phyloP scores from a whole-genome alignment of 495 filamentous ascomycete genomes.

The Darksidea phi region DNA sequence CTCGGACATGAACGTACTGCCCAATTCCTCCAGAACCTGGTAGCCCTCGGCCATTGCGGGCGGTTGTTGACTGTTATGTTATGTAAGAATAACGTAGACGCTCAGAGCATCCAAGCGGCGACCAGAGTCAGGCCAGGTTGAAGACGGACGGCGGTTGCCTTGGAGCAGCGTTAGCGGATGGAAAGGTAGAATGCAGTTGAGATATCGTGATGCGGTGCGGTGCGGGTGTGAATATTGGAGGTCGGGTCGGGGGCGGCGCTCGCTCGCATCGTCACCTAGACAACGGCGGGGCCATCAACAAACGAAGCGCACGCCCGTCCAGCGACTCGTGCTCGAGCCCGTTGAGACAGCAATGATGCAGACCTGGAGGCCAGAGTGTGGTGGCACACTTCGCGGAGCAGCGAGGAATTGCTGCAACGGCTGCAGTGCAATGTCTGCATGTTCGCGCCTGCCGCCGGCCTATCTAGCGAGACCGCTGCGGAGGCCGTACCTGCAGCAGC shows the following conservation, averaged over 20 bases:
- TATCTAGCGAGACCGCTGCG: neutral
- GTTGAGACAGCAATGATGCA: neutral
- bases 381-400: no score
- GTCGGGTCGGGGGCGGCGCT: neutral
- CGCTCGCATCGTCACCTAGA: neutral
- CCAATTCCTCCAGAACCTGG: constrained; percentile 88
- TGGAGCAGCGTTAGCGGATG: constrained; percentile 11
- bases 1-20: constrained; percentile 56
- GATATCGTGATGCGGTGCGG: neutral
- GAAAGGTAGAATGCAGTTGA: constrained; percentile 17
- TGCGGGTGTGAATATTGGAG: neutral
- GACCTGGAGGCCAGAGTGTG: neutral
- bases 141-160: constrained; percentile 20
- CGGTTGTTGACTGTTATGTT: constrained; percentile 9
- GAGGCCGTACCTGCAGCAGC: constrained; percentile 24
- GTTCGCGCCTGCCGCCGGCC: neutral
- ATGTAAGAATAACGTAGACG: constrained; percentile 17
- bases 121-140: constrained; percentile 14
- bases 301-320: neutral
- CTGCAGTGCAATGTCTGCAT: no score
- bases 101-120: constrained; percentile 7
- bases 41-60: constrained; percentile 71
- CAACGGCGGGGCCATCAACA: neutral
- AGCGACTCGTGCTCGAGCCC: neutral
- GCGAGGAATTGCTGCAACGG: no score